Conservation (phyloP, 2,329 filamentous ascomycete species). For the Cladosporium sp. region DNA sequence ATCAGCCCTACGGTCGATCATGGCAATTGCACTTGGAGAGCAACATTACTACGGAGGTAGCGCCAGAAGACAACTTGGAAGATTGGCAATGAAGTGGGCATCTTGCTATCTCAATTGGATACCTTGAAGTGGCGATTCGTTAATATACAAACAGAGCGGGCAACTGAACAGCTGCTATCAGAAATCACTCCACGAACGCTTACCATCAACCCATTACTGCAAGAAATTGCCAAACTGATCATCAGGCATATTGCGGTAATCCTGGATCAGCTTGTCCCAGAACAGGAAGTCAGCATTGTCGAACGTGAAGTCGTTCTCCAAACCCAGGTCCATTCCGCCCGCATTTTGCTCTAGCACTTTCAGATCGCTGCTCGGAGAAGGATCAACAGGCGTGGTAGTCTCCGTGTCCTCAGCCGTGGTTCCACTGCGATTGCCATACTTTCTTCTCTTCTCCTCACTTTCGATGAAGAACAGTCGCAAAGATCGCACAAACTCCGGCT, state of each 20-base stretch:
- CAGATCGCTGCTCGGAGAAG: not conserved
- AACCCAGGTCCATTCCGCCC: not conserved
- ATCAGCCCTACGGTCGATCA: not conserved
- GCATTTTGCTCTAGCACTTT: not conserved
- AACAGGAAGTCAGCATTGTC: constrained; percentile 22
- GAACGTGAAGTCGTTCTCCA: constrained; percentile 15
- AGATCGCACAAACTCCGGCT: constrained; percentile 17
- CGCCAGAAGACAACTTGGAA: no score
- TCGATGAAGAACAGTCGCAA: constrained; percentile 6
- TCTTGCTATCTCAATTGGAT: not conserved
- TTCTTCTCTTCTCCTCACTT: not conserved
- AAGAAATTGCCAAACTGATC: not conserved
- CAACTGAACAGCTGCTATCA: not conserved
- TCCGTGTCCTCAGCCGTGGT: not conserved
- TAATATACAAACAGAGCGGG: not conserved
- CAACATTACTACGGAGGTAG: no score
- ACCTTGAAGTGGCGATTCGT: not conserved
- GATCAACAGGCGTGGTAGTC: not conserved
- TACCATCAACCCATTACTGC: not conserved
- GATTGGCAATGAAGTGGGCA: no score
- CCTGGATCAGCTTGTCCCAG: constrained; percentile 22
- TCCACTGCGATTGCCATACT: not conserved
- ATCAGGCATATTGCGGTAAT: constrained; percentile 12
- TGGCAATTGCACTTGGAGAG: not conserved
- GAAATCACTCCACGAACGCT: not conserved